Conservation (phyloP, 2,329 filamentous ascomycete genomes). For the Pestalotiopsis sp. region DNA sequence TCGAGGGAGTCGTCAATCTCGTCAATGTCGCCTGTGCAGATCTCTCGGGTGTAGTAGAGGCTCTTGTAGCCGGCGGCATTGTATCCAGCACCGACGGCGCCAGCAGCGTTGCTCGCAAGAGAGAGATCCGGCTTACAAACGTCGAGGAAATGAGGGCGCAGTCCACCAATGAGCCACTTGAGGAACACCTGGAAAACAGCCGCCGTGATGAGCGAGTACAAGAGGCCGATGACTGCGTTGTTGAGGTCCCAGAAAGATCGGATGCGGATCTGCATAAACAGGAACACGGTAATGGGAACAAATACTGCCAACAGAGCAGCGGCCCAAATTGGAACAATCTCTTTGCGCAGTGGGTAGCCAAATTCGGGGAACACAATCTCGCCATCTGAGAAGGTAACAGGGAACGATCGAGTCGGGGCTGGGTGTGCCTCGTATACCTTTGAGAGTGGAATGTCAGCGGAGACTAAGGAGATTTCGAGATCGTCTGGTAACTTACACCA, state of each 20-base stretch:
- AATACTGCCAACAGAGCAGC: constrained; percentile 68
- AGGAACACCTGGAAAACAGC: constrained; percentile 79
- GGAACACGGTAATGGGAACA: constrained; percentile 67
- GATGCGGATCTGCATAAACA: constrained; percentile 69
- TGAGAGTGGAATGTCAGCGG: constrained; percentile 4
- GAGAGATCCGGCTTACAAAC: constrained; percentile 68
- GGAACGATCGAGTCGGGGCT: constrained; percentile 70
- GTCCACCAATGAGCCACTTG: constrained; percentile 75
- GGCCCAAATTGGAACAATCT: constrained; percentile 73
- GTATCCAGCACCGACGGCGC: constrained; percentile 44
- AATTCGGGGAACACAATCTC: constrained; percentile 73
- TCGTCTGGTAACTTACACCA: constrained; percentile 51
- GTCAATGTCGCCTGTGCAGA: constrained; percentile 68
- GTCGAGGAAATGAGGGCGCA: constrained; percentile 72
- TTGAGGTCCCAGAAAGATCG: constrained; percentile 72
- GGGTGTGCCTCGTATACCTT: constrained; percentile 67
- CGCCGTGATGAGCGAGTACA: constrained; percentile 68
- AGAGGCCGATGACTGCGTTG: constrained; percentile 70
- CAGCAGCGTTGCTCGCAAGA: constrained; percentile 40
- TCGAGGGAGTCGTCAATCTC: constrained; percentile 72
- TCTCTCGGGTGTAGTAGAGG: constrained; percentile 70
- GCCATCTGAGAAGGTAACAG: constrained; percentile 67
- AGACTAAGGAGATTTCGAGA: background rate
- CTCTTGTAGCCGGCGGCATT: constrained; percentile 54
- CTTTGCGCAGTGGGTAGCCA: constrained; percentile 70